These are phyloP conservation scores for Aspergillus sclerotioniger DNA, from an alignment of 495 filamentous ascomycete genomes.

Conservation along the genomic window DNA sequence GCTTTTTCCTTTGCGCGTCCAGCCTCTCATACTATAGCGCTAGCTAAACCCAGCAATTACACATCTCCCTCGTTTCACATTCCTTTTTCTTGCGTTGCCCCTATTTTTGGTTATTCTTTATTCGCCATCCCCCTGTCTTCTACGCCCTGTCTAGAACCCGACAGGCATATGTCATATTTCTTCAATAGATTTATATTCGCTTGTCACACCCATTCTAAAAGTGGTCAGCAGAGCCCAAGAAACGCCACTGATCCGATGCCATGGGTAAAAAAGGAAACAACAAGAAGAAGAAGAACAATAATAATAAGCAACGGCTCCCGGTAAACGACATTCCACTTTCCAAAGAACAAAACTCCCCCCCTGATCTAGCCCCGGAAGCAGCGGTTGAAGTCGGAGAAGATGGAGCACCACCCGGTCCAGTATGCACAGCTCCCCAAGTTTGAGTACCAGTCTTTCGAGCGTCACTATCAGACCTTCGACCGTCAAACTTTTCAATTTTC, in stretches of 20 bases:
- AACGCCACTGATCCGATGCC: conserved; percentile 35
- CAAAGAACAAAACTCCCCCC: conserved; percentile 20
- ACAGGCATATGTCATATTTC: conserved; percentile 30
- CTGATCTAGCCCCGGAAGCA: conserved; percentile 27
- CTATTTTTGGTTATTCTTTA: conserved; percentile 24
- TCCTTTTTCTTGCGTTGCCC: conserved; percentile 22
- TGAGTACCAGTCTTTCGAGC: conserved; percentile 38
- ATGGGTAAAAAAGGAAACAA: conserved; percentile 35
- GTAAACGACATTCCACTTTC: conserved; percentile 27
- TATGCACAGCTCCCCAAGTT: conserved; percentile 44
- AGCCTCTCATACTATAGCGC: conserved; percentile 33
- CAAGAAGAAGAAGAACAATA: conserved; percentile 41
- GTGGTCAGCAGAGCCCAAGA: conserved; percentile 21
- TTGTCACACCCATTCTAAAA: conserved; percentile 25
- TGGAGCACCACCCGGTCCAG: conserved; percentile 33
- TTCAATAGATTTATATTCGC: conserved; percentile 31
- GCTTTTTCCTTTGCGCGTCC: conserved; percentile 17
- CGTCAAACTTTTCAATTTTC: conserved; percentile 33
- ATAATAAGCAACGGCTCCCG: conserved; percentile 25
- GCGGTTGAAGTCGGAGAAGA: conserved; percentile 34
- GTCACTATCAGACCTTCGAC: conserved; percentile 44
- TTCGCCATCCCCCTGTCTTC: conserved; percentile 12
- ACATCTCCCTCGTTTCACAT: conserved; percentile 28
- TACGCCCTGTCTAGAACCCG: conserved; percentile 27
- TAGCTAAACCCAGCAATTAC: conserved; percentile 22